A percentile compares a stretch with the other conserved stretches of the same genome.
Evolutionary conservation across 805 yeast species (phyloP).

Genomic region (Pichia occidentalis): DNA sequence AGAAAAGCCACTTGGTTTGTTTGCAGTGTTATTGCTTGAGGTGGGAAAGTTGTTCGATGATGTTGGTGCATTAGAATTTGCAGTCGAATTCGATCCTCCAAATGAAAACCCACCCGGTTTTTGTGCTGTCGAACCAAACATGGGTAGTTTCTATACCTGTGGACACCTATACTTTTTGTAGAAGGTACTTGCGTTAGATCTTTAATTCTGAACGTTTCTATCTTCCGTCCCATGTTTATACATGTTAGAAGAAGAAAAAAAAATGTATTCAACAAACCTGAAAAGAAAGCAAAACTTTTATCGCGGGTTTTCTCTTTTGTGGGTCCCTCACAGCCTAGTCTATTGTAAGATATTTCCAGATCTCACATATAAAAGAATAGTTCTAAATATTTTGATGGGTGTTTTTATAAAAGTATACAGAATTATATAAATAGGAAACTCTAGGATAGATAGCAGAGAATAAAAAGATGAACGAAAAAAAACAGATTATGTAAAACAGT

Average conservation of each 20-base stretch:
- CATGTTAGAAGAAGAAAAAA: background rate
- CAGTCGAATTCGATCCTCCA: slow-evolving; percentile 14
- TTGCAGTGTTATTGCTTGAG: background rate
- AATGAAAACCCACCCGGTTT: slow-evolving; percentile 21
- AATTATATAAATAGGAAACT: background rate
- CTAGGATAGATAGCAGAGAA: background rate
- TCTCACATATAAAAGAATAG: too few species aligned
- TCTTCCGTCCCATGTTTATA: too few species aligned
- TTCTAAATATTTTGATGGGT: too few species aligned
- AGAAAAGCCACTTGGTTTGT: slow-evolving; percentile 14
- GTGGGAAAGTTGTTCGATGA: slow-evolving; percentile 3
- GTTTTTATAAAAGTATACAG: too few species aligned
- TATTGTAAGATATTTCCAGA: too few species aligned
- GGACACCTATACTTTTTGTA: background rate
- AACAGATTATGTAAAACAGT: background rate
- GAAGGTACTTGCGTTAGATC: background rate
- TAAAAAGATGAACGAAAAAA: background rate
- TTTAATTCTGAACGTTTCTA: too few species aligned
- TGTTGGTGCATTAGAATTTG: background rate
- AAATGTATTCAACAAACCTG: background rate
- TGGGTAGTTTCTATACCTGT: slow-evolving; percentile 3
- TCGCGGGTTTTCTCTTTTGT: too few species aligned
- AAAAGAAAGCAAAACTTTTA: background rate
- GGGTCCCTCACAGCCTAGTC: too few species aligned
- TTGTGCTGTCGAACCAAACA: slow-evolving; percentile 24